Evolutionary conservation across 106 monocot genomes (phyloP), one percentile per base, ranked within the genome.

Genomic region (Acorus gramineus): DNA sequence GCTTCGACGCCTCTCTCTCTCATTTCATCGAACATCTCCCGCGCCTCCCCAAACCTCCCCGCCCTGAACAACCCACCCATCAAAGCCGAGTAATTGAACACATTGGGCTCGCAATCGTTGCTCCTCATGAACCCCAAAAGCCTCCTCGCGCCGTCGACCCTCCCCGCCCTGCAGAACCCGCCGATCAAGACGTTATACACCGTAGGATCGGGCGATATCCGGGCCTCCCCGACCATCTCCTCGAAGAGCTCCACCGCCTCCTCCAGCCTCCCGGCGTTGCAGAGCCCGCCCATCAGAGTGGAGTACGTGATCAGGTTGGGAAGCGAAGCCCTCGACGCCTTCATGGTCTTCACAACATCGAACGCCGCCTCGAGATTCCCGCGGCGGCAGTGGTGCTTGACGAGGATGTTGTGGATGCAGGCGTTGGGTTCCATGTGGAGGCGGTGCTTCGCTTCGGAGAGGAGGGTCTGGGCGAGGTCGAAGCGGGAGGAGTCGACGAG

Each of bases 221-320:
- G 48, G n/a, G 81, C 88, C 57, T 63, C 83, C 49, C 77, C 85
- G 13, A 88, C 81, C 98, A 98, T 92, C 76, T 98, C 91, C 62
- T 98, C 98, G n/a, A 98, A 92, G 77, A 98, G 49, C 13, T 81
- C 12, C 57, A 88, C 88, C 4, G 98, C 98, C 10, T 88, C 85
- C 67, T 71, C 83, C 14, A 98, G 49, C 52, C 74, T 63, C 5
- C 83, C 92, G 4, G 28, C 73, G 4, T 50, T 61, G 62, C 88
- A 87, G 0, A 92, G 67, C 12, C 74, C 83, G 4, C 68, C 75
- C 59, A 98, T 85, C 59, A 98, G 43, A 1, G 92, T 98, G 4
- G 98, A 81, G 62, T 91, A 92, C 3, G 98, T 92, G 59, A 92
- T 66, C 75, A 88, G 4, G 66, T 85, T 91, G 3, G 96, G 96